Evolutionary conservation across 1,284 basidiomycete genomes (phyloP).

Genomic region (Heliocybe sulcata): DNA sequence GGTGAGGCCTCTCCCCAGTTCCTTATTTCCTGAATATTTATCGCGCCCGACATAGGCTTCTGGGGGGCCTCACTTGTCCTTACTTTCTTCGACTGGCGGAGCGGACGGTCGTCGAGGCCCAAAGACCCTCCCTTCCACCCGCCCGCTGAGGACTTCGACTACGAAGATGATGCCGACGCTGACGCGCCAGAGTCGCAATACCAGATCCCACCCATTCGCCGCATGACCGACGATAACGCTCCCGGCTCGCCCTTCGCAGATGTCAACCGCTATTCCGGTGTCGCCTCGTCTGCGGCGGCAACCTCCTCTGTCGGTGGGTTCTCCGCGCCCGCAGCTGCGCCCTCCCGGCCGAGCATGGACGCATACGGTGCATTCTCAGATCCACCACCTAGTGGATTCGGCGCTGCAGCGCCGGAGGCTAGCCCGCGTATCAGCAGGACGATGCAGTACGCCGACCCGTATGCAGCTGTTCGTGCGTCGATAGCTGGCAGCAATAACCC

Average conservation of each 20-base stretch:
- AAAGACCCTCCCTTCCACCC: constrained; percentile 69
- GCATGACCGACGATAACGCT: constrained; percentile 20
- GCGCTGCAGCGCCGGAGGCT: constrained; percentile 19
- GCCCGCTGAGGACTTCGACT: constrained; percentile 33
- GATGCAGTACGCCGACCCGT: constrained; percentile 83
- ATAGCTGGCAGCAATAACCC: constrained; percentile 23
- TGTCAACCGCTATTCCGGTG: constrained; percentile 35
- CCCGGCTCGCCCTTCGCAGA: constrained; percentile 47
- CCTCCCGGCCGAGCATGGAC: constrained; percentile 65
- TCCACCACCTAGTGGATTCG: constrained; percentile 67
- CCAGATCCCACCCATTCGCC: constrained; percentile 26
- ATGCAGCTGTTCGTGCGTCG: constrained; percentile 64
- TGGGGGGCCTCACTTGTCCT: constrained; percentile 61
- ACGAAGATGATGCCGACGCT: constrained; percentile 31
- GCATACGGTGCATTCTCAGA: constrained; percentile 84
- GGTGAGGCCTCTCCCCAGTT: constrained; percentile 27
- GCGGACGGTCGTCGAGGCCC: constrained; percentile 49
- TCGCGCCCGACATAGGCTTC: constrained; percentile 35
- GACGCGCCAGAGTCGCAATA: constrained; percentile 46
- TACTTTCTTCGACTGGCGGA: constrained; percentile 66
- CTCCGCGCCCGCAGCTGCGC: constrained; percentile 14
- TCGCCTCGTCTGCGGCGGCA: constrained; percentile 17
- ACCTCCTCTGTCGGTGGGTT: constrained; percentile 15
- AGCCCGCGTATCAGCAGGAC: constrained; percentile 59
- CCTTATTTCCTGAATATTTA: constrained; percentile 3